Base-by-base conservation (phyloP, 345 rosid genomes). In the Gossypium stocksii region DNA sequence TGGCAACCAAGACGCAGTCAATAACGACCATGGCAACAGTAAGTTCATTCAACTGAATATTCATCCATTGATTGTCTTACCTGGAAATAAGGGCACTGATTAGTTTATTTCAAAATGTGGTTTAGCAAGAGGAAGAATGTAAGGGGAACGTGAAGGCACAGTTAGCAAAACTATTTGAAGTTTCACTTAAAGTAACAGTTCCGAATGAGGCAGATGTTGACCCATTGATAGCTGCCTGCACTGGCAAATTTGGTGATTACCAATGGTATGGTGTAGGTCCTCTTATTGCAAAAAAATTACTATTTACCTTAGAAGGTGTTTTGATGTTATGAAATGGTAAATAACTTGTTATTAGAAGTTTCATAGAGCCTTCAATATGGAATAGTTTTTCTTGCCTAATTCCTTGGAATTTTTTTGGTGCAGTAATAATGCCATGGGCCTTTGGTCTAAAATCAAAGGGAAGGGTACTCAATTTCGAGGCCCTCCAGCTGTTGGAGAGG, bases 401-500 rank as follows among this genome's bases (percentile, higher is more conserved):
- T 15, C 62, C 34, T 22, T 7, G 12, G 48, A 29, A 3, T 27
- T 73, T 52, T 73, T 61, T 58, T 58, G 62, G 48, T 76, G 78
- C 85, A 95, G 99, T 76, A 93, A 93, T 75, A 91, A 93, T 84
- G 99, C 99, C 60, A 93, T 95, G 99, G 85, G 94, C 19, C 79
- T 93, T 8, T 93, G 88, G 88, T 77, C 96, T 43, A 82, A 85
- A 61, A 83, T 95, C 5, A 95, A 89, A 85, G 97, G 91, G 56
- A 87, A 89, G 76, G 80, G 80, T 45, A 82, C 85, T 59, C 86
- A 77, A 74, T 93, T 89, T 77, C 87, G 70, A 78, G 89, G 89
- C 61, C 99, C 99, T 63, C 88, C 87, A 20, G 86, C 96, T 19
- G 91, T 95, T 72, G 99, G 97, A 79, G 87, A 93, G 96, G 99